A percentile compares a stretch with the other conserved stretches of the same genome.
phyloP scores from a whole-genome alignment of 331 rosid species.

The Erythrophleum ivorense region DNA sequence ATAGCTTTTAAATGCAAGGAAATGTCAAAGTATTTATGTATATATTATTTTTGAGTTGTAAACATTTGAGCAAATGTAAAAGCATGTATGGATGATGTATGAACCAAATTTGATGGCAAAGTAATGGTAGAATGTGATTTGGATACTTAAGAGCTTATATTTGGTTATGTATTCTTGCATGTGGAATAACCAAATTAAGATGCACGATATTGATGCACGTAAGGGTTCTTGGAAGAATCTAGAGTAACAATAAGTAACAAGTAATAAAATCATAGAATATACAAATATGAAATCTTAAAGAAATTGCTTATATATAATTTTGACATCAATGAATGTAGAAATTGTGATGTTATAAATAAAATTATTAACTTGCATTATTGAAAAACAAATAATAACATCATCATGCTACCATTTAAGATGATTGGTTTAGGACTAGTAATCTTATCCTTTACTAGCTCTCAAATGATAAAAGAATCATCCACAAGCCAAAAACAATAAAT shows the following conservation, averaged over 20 bases:
- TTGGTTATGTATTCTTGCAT: no score
- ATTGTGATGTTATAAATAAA: not conserved
- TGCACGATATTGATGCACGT: constrained; percentile 63
- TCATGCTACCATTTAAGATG: constrained; percentile 1
- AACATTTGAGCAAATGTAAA: no score
- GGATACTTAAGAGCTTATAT: no score
- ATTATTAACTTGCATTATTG: constrained; percentile 9
- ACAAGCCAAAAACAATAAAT: constrained; percentile 19
- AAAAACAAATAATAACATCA: constrained; percentile 15
- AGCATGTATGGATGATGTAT: no score
- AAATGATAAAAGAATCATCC: constrained; percentile 9
- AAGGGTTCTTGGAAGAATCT: constrained; percentile 78
- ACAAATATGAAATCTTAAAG: not conserved
- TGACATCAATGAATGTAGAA: constrained; percentile 2
- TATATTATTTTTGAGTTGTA: no score
- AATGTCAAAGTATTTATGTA: no score
- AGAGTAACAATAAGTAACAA: constrained; percentile 28
- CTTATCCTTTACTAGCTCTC: not conserved
- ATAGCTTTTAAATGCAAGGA: no score
- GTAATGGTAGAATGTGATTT: no score
- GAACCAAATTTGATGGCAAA: no score
- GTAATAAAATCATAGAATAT: constrained; percentile 24
- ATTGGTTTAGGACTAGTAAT: constrained; percentile 1
- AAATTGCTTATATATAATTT: not conserved
- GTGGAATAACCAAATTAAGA: no score